Percentiles rank a stretch among this genome's conserved stretches.
Conservation (phyloP, 2,329 filamentous ascomycete species). For the Penicillium hesseltinei region DNA sequence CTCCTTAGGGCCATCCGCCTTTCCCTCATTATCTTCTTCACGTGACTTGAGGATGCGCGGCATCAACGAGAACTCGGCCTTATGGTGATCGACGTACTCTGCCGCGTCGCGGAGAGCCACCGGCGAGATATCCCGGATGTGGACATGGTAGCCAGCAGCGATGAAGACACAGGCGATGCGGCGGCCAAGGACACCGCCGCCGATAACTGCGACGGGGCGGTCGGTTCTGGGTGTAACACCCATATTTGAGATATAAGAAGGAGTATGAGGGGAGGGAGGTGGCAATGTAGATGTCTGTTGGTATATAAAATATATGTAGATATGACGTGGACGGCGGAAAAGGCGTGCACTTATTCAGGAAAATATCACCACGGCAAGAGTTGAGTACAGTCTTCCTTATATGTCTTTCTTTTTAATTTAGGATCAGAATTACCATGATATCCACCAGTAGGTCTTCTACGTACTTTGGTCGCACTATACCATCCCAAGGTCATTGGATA, state of each 20-base stretch:
- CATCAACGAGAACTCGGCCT: constrained; percentile 25
- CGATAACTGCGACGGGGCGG: constrained; percentile 39
- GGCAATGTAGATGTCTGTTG: not conserved
- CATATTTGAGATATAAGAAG: not conserved
- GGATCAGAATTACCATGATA: not conserved
- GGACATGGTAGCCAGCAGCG: constrained; percentile 28
- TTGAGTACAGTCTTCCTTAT: not conserved
- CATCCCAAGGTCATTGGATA: not conserved
- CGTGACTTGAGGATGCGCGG: constrained; percentile 8
- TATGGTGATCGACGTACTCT: constrained; percentile 34
- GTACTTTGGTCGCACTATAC: not conserved
- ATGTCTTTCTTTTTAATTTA: not conserved
- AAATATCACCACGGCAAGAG: not conserved
- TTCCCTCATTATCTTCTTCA: not conserved
- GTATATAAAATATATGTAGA: not conserved
- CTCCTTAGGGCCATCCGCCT: not conserved
- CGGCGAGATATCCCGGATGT: constrained; percentile 26
- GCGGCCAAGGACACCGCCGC: constrained; percentile 41
- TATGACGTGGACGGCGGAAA: constrained; percentile 1
- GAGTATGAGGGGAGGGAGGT: not conserved
- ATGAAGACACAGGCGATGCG: constrained; percentile 34
- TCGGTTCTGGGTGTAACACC: constrained; percentile 4
- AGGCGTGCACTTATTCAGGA: not conserved
- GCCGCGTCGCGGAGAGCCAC: constrained; percentile 26
- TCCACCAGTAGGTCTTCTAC: not conserved